Base-by-base conservation (phyloP, 768 basidiomycete species). In the Lyophyllum decastes region DNA sequence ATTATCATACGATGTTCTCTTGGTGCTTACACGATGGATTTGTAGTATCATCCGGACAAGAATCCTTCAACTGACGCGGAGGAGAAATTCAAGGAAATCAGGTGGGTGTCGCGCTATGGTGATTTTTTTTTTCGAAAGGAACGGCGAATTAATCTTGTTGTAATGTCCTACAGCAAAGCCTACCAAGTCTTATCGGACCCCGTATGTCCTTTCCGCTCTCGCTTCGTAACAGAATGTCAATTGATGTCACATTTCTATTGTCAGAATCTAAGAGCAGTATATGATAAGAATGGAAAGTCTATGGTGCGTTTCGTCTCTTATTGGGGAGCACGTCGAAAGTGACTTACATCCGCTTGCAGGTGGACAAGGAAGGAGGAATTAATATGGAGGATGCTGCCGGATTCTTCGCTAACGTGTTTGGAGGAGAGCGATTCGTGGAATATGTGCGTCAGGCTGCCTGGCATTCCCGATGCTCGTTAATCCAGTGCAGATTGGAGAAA, bases 31-130 rank as follows among this genome's bases (percentile, higher is more conserved):
- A 16, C 35, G 35, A 4, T 38, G 14, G 4, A 17, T 16, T 4
- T 46, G 44, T 63, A 95, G 91, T 96, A 88, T 70, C 95, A 97
- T 70, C 95, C 95, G 4, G 95, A 97, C 75, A 97, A 96, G 82
- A 98, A 98, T 67, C 82, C 85, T 7, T 90, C 92, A 4, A 82
- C 87, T n/a, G 93, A 94, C 66, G 97, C 96, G 1, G 94, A 95
- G 70, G 89, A 92, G 70, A 95, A 88, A 78, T 99, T 99, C 79
- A 96, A 98, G 75, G 92, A 97, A 46, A 92, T 99, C 68, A 94
- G 93, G 92, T 88, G 64, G 61, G 71, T 71, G 40, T n/a, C 51
- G 11, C 51, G 14, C 25, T 50, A 21, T 14, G 17, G 4, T n/a
- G n/a, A n/a, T n/a, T n/a, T n/a, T n/a, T 25, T 12, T 44, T 5